A percentile compares a stretch with the other conserved stretches of the same genome.
Evolutionary conservation across 2,329 filamentous ascomycete genomes (phyloP).

Genomic region (Meredithiella fracta): DNA sequence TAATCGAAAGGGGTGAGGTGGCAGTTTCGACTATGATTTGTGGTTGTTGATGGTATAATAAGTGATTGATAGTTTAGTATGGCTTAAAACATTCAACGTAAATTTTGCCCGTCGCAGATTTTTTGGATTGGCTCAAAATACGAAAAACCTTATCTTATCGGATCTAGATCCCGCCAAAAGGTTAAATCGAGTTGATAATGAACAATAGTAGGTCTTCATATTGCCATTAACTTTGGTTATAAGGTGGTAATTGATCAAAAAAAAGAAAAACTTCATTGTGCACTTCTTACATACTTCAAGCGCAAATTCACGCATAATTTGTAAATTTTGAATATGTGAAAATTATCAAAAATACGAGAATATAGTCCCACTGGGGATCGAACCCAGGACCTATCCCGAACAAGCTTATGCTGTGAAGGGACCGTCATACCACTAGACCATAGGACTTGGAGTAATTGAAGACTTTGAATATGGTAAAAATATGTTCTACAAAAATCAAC

Average conservation of each 20-base stretch:
- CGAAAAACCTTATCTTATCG: constrained; percentile 13
- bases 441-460: too few relatives aligned
- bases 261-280: background rate
- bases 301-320: too few relatives aligned
- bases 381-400: constrained; percentile 17
- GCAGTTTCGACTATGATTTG: background rate
- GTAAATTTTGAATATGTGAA: too few relatives aligned
- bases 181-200: background rate
- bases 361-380: constrained; percentile 16
- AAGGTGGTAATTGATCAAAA: background rate
- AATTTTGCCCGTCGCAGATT: background rate
- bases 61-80: background rate
- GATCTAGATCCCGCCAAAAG: background rate
- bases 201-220: too few relatives aligned
- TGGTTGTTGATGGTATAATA: background rate
- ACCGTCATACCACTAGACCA: constrained; percentile 17
- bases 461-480: too few relatives aligned
- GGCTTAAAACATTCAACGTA: background rate
- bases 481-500: too few relatives aligned
- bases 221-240: background rate
- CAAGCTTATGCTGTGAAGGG: constrained; percentile 13
- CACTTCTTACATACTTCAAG: background rate
- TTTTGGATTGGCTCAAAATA: constrained; percentile 1
- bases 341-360: background rate
- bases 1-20: background rate